Base-by-base conservation (phyloP, 345 rosid species). In the Psidium guajava region DNA sequence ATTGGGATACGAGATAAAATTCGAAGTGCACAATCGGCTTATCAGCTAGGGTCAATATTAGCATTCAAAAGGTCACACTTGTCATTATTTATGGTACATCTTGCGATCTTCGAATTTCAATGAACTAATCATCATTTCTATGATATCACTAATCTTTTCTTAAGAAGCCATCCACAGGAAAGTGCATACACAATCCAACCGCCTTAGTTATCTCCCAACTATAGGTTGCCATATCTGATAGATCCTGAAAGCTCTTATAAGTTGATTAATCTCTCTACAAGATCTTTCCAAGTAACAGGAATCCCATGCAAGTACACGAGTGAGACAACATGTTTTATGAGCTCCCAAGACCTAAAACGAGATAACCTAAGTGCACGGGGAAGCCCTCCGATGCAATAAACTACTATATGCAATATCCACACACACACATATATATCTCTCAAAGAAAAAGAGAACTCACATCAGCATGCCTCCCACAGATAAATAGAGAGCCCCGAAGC, bases 391-490 rank as follows among this genome's bases (percentile, higher is more conserved):
- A 40, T 1, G 2, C 13, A 36, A 69, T 36, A 69, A 36, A 69
- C 47, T 5, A 6, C 20, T 5, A 53, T 9, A 2, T 6, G 5
- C 24, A 54, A 2, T 5, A 15, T 16, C 0, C 0, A 16, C 24
- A 0, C 0, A 13, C 7, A n/a, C 3, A 16, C 5, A 74, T 3
- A 51, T 0, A 15, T 3, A 22, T 10, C 6, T 44, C 49, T 44
- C 51, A 3, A 25, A 8, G 25, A 0, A 55, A 10, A 77, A 27
- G 82, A 84, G 53, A 53, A 91, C 98, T 95, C 90, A 97, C 99
- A 90, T 86, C 55, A 96, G 88, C 92, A 95, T 96, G 92, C 98
- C 95, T 80, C 99, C 98, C 32, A 97, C 96, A 58, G 99, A 94
- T 81, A 96, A 88, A 93, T 92, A 95, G 53, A 92, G 28, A 15